A percentile compares a stretch with the other conserved stretches of the same genome.
Conservation (phyloP, 139 green algal genomes). For the Micractinium conductrix region DNA sequence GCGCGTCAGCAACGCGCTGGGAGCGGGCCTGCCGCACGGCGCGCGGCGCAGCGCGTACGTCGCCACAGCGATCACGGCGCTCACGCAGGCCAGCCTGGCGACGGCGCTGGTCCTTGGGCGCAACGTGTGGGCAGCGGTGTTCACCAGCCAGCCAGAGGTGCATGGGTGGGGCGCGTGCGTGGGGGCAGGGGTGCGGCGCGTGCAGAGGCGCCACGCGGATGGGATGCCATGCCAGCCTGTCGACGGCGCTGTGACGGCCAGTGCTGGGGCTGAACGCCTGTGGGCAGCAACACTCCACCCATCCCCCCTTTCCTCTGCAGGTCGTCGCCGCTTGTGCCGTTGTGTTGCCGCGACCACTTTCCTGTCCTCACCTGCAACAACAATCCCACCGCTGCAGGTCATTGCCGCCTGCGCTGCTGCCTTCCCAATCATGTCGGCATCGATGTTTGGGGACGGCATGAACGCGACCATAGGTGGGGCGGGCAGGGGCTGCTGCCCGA, state of each 20-base stretch:
- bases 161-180: too few relatives aligned
- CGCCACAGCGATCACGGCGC: not conserved
- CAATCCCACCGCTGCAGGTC: conserved; percentile 10
- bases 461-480: conserved; percentile 55
- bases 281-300: too few relatives aligned
- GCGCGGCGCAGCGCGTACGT: conserved; percentile 37
- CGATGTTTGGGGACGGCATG: conserved; percentile 65
- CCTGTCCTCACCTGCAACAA: not conserved
- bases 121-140: not conserved
- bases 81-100: conserved; percentile 16
- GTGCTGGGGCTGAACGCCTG: too few relatives aligned
- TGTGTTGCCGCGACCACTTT: not conserved
- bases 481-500: too few relatives aligned
- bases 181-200: too few relatives aligned
- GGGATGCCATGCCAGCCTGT: too few relatives aligned
- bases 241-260: too few relatives aligned
- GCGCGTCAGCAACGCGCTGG: conserved; percentile 51
- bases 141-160: conserved; percentile 33
- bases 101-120: not conserved
- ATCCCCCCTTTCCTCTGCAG: not conserved
- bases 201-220: too few relatives aligned
- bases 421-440: conserved; percentile 42
- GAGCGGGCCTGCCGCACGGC: conserved; percentile 23
- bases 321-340: not conserved
- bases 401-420: conserved; percentile 15